Evolutionary conservation across 306 rosid genomes (phyloP).

Genomic region (Medicago ruthenica): DNA sequence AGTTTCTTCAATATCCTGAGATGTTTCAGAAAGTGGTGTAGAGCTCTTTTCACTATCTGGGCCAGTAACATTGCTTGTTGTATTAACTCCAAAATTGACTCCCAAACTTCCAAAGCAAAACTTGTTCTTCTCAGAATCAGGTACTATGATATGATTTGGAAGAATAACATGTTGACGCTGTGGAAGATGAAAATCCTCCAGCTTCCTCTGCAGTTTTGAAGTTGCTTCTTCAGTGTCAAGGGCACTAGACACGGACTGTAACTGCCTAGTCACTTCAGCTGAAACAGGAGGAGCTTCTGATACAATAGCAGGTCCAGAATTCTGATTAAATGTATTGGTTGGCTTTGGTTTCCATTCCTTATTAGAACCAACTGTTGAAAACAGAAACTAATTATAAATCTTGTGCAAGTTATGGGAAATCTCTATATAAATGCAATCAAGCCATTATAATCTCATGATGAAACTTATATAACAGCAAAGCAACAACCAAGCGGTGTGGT

Average conservation of each 20-base stretch:
- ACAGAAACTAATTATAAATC: constrained; percentile 47
- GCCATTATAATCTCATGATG: too few species aligned
- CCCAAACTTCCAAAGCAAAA: constrained; percentile 97
- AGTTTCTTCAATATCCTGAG: constrained; percentile 72
- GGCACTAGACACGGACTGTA: constrained; percentile 57
- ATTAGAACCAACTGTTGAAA: constrained; percentile 78
- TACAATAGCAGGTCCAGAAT: constrained; percentile 60
- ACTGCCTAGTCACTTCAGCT: constrained; percentile 50
- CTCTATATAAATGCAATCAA: too few species aligned
- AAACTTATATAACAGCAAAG: too few species aligned
- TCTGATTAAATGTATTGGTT: constrained; percentile 58
- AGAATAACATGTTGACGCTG: constrained; percentile 88
- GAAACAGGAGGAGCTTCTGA: constrained; percentile 57
- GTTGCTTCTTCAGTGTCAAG: constrained; percentile 71
- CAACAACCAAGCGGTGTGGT: too few species aligned
- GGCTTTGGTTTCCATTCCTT: constrained; percentile 99
- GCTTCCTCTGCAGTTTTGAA: constrained; percentile 71
- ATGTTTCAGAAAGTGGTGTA: constrained; percentile 71
- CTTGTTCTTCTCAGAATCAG: constrained; percentile 93
- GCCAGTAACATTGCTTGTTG: constrained; percentile 52
- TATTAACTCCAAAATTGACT: constrained; percentile 62
- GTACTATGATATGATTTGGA: constrained; percentile 89
- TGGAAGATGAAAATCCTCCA: constrained; percentile 70
- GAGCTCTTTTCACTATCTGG: constrained; percentile 76
- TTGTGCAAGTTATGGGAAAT: constrained; percentile 25